Conservation (phyloP, 176 grass and related monocot species). For the Oryza meyeriana region DNA sequence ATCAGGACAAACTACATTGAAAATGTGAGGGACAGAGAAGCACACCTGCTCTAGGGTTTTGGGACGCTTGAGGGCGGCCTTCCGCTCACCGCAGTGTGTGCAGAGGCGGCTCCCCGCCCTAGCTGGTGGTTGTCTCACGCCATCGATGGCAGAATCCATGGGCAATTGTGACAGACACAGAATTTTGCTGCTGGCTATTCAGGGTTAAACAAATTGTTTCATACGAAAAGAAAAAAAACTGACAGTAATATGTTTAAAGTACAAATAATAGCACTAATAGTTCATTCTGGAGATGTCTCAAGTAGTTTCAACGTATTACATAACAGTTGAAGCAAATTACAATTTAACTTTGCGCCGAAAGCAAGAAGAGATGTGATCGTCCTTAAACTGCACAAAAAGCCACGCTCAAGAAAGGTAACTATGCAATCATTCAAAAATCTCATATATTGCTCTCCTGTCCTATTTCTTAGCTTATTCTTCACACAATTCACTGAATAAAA, state of each 20-base stretch:
- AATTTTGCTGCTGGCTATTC: neutral
- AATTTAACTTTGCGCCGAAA: too few species aligned
- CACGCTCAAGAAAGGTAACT: too few species aligned
- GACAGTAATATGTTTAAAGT: neutral
- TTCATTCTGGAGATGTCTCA: too few species aligned
- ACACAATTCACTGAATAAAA: too few species aligned
- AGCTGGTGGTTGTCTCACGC: neutral
- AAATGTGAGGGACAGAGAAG: neutral
- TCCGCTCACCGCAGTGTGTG: constrained; percentile 59
- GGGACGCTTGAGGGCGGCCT: constrained; percentile 72
- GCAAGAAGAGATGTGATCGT: too few species aligned
- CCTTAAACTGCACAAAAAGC: too few species aligned
- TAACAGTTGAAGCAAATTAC: too few species aligned
- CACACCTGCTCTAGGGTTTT: constrained; percentile 87
- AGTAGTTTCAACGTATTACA: too few species aligned
- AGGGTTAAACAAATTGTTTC: neutral
- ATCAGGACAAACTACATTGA: neutral
- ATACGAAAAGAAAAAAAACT: neutral
- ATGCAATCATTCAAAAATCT: too few species aligned
- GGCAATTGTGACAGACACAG: neutral
- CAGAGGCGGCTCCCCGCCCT: constrained; percentile 51
- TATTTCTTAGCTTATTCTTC: neutral
- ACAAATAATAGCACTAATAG: too few species aligned
- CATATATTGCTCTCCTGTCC: too few species aligned
- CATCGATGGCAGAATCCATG: constrained; percentile 9